Evolutionary conservation across 2,329 filamentous ascomycete species (phyloP).

Genomic region (Microdochium bolleyi): DNA sequence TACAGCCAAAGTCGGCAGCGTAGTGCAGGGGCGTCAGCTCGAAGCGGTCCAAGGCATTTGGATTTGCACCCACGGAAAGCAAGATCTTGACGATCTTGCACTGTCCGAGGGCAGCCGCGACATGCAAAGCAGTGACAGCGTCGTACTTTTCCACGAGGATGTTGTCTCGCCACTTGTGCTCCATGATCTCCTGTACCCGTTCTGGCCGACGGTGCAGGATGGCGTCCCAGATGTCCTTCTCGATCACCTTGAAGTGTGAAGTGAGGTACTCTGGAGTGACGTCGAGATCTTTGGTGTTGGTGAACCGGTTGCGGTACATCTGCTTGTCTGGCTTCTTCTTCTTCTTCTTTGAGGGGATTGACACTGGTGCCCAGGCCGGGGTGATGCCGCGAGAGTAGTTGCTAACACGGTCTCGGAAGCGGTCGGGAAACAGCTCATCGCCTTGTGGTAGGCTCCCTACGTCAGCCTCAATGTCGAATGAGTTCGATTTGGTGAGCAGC

Average conservation of each 20-base stretch:
- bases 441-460: neutral
- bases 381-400: conserved; percentile 4
- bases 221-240: conserved; percentile 6
- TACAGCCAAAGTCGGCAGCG: conserved; percentile 7
- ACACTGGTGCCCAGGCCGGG: conserved; percentile 3
- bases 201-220: conserved; percentile 4
- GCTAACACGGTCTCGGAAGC: conserved; percentile 3
- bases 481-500: conserved; percentile 2
- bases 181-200: conserved; percentile 4
- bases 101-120: conserved; percentile 5
- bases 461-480: neutral
- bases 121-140: conserved; percentile 4
- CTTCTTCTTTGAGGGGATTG: conserved; percentile 2
- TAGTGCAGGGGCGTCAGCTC: conserved; percentile 6
- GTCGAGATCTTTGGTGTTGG: conserved; percentile 3
- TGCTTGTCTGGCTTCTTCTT: conserved; percentile 1
- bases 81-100: conserved; percentile 5
- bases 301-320: conserved; percentile 6
- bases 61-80: conserved; percentile 2
- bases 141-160: conserved; percentile 5
- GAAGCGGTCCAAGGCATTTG: conserved; percentile 3
- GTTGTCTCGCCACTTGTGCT: conserved; percentile 6
- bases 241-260: conserved; percentile 5
- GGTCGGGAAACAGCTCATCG: conserved; percentile 4
- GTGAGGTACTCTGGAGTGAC: conserved; percentile 2